Percentiles rank a stretch among this genome's conserved stretches.
Evolutionary conservation across 306 rosid genomes (phyloP).

Genomic region (Quercus variabilis): DNA sequence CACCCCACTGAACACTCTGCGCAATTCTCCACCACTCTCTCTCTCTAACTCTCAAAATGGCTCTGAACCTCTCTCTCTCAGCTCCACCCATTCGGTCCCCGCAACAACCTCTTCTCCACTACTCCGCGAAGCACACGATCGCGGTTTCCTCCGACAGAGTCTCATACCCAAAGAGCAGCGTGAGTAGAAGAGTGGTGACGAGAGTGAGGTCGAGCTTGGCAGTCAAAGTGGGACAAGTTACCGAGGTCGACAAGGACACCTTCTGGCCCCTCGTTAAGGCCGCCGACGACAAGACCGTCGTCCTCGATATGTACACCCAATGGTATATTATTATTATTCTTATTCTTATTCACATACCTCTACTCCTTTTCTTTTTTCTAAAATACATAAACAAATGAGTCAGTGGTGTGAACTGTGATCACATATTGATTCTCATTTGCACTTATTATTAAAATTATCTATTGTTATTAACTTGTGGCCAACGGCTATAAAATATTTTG

Average conservation of each 20-base stretch:
- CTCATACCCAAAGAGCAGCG: conserved; percentile 2
- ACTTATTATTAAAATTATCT: too few species aligned
- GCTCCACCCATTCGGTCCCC: conserved; percentile 32
- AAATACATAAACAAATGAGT: not conserved
- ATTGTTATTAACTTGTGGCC: too few species aligned
- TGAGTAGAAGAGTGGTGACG: conserved; percentile 8
- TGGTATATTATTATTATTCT: conserved; percentile 39
- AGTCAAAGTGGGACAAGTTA: conserved; percentile 67
- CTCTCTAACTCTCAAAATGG: conserved; percentile 42
- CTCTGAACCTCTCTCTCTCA: conserved; percentile 41
- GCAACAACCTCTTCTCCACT: conserved; percentile 21
- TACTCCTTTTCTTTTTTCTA: not conserved
- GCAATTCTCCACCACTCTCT: not conserved
- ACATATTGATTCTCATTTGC: too few species aligned
- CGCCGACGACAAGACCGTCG: conserved; percentile 86
- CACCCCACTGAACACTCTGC: too few species aligned
- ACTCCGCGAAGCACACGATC: conserved; percentile 34
- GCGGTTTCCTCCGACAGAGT: not conserved
- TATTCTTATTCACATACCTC: not conserved
- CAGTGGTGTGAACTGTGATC: too few species aligned
- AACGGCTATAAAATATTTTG: too few species aligned
- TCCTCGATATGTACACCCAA: conserved; percentile 97
- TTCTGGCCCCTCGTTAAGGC: conserved; percentile 97
- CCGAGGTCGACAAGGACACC: conserved; percentile 85
- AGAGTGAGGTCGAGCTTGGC: conserved; percentile 66